Evolutionary conservation across 208 protist species (phyloP).

Genomic region (Angomonas desouzai): DNA sequence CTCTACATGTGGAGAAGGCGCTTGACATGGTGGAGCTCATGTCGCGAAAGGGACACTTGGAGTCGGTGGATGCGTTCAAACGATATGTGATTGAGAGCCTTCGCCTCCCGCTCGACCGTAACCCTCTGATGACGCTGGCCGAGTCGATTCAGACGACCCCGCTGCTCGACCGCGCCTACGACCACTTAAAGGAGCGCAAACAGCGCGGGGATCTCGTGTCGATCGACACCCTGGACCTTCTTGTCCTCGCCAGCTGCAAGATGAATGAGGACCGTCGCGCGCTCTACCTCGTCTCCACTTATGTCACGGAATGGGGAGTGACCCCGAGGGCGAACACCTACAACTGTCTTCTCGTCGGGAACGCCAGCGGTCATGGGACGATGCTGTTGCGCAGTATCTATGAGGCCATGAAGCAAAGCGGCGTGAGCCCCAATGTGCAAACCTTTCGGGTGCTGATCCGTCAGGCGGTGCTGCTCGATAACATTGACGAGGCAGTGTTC

Average conservation of each 20-base stretch:
- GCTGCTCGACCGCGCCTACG: constrained; percentile 43
- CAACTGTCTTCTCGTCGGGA: constrained; percentile 66
- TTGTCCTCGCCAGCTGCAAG: constrained; percentile 58
- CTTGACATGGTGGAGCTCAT: constrained; percentile 78
- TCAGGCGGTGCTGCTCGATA: constrained; percentile 60
- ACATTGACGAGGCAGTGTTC: constrained; percentile 76
- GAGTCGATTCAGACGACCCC: constrained; percentile 35
- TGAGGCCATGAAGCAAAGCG: constrained; percentile 46
- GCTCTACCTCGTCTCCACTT: constrained; percentile 53
- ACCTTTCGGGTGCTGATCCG: constrained; percentile 83
- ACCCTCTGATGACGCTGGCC: constrained; percentile 67
- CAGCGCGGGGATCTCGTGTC: constrained; percentile 46
- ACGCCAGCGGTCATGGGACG: constrained; percentile 30
- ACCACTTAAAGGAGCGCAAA: constrained; percentile 40
- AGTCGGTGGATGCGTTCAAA: constrained; percentile 59
- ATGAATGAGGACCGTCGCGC: constrained; percentile 69
- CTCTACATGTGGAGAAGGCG: constrained; percentile 60
- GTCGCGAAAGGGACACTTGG: constrained; percentile 72
- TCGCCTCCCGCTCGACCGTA: constrained; percentile 72
- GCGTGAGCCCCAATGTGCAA: constrained; percentile 59
- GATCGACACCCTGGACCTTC: constrained; percentile 66
- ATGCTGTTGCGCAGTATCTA: constrained; percentile 64
- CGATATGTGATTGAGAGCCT: constrained; percentile 66
- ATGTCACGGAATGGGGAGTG: constrained; percentile 53
- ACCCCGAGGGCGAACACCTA: constrained; percentile 67